Conservation (phyloP, 176 grass and related monocot species). For the Aegilops longissima region DNA sequence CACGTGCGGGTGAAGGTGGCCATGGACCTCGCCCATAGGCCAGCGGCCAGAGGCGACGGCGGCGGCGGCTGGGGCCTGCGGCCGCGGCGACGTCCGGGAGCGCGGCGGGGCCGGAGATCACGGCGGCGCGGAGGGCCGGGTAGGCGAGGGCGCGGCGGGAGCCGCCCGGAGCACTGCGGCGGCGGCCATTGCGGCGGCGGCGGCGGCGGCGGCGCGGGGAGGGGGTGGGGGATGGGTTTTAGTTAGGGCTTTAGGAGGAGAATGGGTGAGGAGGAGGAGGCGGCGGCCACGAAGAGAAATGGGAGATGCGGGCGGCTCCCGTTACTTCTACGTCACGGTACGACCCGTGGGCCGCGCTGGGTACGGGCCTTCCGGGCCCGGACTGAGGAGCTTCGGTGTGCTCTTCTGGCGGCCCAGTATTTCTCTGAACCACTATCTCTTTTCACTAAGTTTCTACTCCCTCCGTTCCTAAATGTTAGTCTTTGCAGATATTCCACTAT, state of each 20-base stretch:
- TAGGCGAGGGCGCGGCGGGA: conserved; percentile 43
- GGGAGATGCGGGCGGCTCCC: neutral
- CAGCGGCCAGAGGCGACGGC: neutral
- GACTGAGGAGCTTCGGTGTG: too few relatives aligned
- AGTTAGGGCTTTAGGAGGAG: conserved; percentile 48
- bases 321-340: neutral
- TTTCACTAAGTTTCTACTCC: too few relatives aligned
- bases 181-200: conserved; percentile 48
- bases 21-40: conserved; percentile 78
- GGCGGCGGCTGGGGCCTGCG: neutral
- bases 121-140: conserved; percentile 25
- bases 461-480: too few relatives aligned
- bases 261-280: neutral
- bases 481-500: too few relatives aligned
- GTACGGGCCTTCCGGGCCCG: neutral
- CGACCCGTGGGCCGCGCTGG: neutral
- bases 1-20: conserved; percentile 97
- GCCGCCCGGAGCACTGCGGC: conserved; percentile 42
- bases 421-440: too few relatives aligned
- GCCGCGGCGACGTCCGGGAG: conserved; percentile 29
- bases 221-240: conserved; percentile 25
- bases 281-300: neutral
- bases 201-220: neutral
- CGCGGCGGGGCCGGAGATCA: conserved; percentile 26
- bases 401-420: too few relatives aligned